phyloP scores from a whole-genome alignment of 2,329 filamentous ascomycete genomes.

The Alternaria angustiovoidea region DNA sequence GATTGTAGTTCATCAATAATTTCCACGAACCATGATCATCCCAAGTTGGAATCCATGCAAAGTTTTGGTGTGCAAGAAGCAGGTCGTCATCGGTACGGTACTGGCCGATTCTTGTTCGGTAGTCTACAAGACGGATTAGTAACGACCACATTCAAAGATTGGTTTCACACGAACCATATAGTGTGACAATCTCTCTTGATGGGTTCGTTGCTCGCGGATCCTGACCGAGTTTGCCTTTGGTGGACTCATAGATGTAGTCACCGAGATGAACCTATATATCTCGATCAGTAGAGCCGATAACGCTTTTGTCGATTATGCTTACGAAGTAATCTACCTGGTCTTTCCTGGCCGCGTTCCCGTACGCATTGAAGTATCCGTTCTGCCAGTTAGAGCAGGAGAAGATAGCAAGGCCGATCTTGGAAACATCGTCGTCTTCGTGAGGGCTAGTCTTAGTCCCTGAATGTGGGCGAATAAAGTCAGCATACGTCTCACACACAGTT shows the following conservation, averaged over 20 bases:
- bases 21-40: slow-evolving; percentile 48
- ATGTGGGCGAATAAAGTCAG: too few species aligned
- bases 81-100: slow-evolving; percentile 54
- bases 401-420: slow-evolving; percentile 69
- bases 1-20: background rate
- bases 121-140: slow-evolving; percentile 37
- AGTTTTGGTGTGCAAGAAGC: slow-evolving; percentile 51
- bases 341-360: slow-evolving; percentile 52
- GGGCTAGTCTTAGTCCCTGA: slow-evolving; percentile 73
- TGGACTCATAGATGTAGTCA: slow-evolving; percentile 56
- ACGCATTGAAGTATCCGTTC: slow-evolving; percentile 60
- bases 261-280: slow-evolving; percentile 52
- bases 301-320: background rate
- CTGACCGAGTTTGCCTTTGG: slow-evolving; percentile 37
- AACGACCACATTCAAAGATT: background rate
- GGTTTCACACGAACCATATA: slow-evolving; percentile 40
- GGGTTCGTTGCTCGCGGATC: slow-evolving; percentile 39
- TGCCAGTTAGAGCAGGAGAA: slow-evolving; percentile 71
- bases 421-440: slow-evolving; percentile 62
- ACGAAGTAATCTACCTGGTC: slow-evolving; percentile 66
- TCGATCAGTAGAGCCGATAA: background rate
- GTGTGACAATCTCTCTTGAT: slow-evolving; percentile 48
- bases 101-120: slow-evolving; percentile 51
- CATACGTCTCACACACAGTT: rapidly evolving
- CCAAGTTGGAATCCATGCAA: slow-evolving; percentile 56